These are phyloP conservation scores for Dactylella cylindrospora DNA, from an alignment of 2,329 filamentous ascomycete genomes.

Conservation along the genomic window DNA sequence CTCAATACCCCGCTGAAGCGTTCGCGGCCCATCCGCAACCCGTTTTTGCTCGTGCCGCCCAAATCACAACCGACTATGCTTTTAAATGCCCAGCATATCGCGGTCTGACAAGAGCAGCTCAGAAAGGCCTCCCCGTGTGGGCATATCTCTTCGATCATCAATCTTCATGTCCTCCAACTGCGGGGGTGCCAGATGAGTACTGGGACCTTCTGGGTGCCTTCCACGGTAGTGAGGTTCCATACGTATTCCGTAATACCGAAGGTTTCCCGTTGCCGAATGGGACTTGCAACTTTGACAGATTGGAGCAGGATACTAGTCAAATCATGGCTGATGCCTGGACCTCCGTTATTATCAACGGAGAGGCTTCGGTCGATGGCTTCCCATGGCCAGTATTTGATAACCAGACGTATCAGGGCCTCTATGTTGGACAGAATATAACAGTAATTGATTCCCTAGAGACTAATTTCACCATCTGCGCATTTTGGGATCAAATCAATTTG, in stretches of 20 bases:
- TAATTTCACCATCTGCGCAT: constrained; percentile 21
- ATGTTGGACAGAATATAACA: constrained; percentile 16
- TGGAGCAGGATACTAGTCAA: constrained; percentile 9
- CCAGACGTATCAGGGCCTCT: constrained; percentile 13
- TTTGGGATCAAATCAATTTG: constrained; percentile 20
- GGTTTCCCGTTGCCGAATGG: constrained; percentile 15
- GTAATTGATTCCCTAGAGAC: constrained; percentile 2
- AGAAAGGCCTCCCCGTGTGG: constrained; percentile 26
- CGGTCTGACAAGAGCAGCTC: constrained; percentile 8
- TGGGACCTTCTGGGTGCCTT: constrained; percentile 6
- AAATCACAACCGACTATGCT: constrained; percentile 23
- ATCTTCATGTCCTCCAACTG: neutral
- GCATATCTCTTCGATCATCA: constrained; percentile 23
- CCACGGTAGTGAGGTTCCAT: constrained; percentile 18
- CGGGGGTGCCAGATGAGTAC: neutral
- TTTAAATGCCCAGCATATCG: constrained; percentile 23
- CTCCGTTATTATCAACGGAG: constrained; percentile 4
- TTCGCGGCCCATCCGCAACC: constrained; percentile 3
- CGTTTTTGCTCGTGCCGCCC: constrained; percentile 12
- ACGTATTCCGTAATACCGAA: constrained; percentile 8
- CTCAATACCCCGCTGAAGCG: constrained; percentile 13
- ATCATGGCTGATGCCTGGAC: constrained; percentile 13
- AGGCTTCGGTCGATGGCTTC: constrained; percentile 16
- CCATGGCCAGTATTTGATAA: constrained; percentile 24
- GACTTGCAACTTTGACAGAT: constrained; percentile 3